phyloP scores from a whole-genome alignment of 2,329 filamentous ascomycete species.

The Aureobasidium sp. region DNA sequence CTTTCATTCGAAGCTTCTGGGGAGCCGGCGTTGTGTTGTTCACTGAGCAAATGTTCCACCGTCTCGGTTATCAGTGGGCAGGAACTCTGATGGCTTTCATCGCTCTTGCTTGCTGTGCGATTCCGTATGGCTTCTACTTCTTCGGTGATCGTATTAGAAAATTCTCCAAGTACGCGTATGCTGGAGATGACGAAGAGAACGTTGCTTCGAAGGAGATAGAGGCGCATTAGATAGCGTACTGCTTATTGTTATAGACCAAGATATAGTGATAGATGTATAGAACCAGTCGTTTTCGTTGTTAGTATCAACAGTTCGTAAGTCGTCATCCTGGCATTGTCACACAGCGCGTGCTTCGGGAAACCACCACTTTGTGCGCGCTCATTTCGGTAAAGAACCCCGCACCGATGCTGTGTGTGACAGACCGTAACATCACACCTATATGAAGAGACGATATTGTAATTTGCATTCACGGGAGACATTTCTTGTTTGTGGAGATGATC shows the following conservation, averaged over 20 bases:
- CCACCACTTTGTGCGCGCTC: not conserved
- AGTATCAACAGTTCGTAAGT: not conserved
- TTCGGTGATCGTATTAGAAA: conserved; percentile 64
- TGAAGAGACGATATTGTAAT: not conserved
- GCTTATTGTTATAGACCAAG: not conserved
- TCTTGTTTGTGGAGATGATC: not conserved
- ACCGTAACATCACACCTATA: not conserved
- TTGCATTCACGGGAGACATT: not conserved
- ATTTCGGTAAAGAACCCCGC: not conserved
- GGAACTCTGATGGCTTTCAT: conserved; percentile 48
- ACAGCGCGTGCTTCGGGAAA: not conserved
- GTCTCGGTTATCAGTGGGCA: conserved; percentile 31
- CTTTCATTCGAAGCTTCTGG: conserved; percentile 29
- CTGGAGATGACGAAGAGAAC: conserved; percentile 42
- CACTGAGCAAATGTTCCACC: conserved; percentile 27
- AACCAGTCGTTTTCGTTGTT: not conserved
- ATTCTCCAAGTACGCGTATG: conserved; percentile 65
- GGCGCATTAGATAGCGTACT: not conserved
- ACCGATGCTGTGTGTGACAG: too few relatives aligned
- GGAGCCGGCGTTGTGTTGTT: conserved; percentile 30
- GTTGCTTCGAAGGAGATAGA: not conserved
- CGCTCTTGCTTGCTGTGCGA: conserved; percentile 67
- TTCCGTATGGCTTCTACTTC: conserved; percentile 75
- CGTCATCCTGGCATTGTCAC: not conserved
- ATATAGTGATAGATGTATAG: not conserved